These are phyloP conservation scores for Vitis rotundifolia DNA, from an alignment of 164 flowering plant species.

Conservation along the genomic window DNA sequence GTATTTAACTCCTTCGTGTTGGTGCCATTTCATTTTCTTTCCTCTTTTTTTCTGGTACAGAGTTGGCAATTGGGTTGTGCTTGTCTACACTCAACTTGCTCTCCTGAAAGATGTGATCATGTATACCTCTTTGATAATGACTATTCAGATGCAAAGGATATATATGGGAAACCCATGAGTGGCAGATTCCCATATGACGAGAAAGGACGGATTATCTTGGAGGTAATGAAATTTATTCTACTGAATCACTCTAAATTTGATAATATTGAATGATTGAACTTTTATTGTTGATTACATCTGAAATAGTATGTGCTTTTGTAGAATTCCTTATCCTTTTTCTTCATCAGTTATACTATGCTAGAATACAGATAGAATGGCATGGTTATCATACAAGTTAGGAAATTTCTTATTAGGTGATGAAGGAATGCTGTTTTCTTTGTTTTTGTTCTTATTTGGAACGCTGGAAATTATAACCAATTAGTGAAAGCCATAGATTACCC, in stretches of 20 bases:
- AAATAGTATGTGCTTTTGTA: neutral
- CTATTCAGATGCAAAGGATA: constrained; percentile 85
- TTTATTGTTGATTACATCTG: neutral
- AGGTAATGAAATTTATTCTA: constrained; percentile 47
- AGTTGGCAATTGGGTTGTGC: constrained; percentile 80
- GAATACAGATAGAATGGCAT: neutral
- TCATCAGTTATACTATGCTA: neutral
- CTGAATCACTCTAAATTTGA: neutral
- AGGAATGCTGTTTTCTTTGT: neutral
- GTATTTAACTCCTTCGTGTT: neutral
- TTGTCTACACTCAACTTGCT: constrained; percentile 60
- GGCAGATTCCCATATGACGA: constrained; percentile 93
- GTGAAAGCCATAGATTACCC: no score
- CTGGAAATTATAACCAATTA: neutral
- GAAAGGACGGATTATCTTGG: constrained; percentile 69
- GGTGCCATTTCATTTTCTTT: neutral
- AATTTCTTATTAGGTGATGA: neutral
- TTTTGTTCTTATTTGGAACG: neutral
- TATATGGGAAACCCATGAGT: constrained; percentile 70
- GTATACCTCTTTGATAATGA: constrained; percentile 91
- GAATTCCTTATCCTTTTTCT: neutral
- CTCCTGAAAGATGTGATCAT: constrained; percentile 80
- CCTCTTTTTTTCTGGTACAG: constrained; percentile 37
- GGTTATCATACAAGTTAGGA: neutral
- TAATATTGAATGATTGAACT: neutral